Base-by-base conservation (phyloP, 345 rosid genomes). In the Lumnitzera littorea region DNA sequence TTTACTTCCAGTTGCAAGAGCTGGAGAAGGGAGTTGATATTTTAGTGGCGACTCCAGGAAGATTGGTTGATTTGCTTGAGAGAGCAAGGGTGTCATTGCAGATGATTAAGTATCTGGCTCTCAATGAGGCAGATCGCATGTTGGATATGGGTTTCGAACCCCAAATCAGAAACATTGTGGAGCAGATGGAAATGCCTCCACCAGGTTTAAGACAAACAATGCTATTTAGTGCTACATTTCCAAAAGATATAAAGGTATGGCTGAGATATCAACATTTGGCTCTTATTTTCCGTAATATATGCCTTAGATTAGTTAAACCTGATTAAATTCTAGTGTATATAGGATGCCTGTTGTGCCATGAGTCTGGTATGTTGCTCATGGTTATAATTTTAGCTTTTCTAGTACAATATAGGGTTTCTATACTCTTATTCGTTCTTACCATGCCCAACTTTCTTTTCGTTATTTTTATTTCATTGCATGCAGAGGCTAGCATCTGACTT, bases 121-220 rank as follows among this genome's bases (percentile, higher is more conserved):
- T 92, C 46, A 97, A 92, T 67, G 98, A 92, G 76, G 98, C 98
- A 16, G 98, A 92, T 78, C 81, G 98, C 61, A 92, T 92, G 98
- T 71, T 92, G 56, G 98, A 92, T 72, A 92, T 92, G 98, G 98
- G 98, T 64, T 92, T 92, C 80, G 98, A 92, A 78, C 98, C 98
- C 8, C 98, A 92, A 69, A 91, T 91, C 46, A 78, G 98, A 66
- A 91, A 91, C 70, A 91, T 91, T 63, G 98, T 91, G 24, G 90
- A 92, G 65, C 88, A 92, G 70, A 87, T 73, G 83, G 98, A 88
- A 65, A 92, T 92, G 98, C 97, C 98, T 60, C 88, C 81, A 16
- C 81, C 92, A 15, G 96, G 96, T 59, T 67, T 64, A 29, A 82
- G 98, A 67, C 98, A 92, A 75, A 92, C 98, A 24, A 80, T 92